phyloP scores from a whole-genome alignment of 148 eudicot genomes.

The Camellia lanceoleosa region DNA sequence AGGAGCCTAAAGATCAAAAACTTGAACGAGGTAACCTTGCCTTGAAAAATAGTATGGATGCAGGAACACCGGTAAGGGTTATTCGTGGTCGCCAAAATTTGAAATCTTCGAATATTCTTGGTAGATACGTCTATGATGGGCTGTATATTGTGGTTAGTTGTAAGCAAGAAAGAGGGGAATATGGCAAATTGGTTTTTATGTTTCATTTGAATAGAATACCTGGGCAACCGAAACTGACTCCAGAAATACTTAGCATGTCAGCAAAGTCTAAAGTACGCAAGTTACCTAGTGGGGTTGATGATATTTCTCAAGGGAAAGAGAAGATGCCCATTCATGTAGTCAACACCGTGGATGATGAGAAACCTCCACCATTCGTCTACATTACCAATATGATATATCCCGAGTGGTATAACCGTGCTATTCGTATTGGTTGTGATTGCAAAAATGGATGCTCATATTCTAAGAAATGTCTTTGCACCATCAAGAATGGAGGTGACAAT shows the following conservation, averaged over 20 bases:
- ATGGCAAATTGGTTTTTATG: constrained; percentile 42
- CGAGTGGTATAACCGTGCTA: neutral
- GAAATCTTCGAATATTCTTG: neutral
- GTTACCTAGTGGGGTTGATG: constrained; percentile 3
- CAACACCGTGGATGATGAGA: constrained; percentile 24
- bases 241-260: neutral
- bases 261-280: neutral
- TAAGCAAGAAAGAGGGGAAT: constrained; percentile 22
- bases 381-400: constrained; percentile 29
- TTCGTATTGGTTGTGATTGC: constrained; percentile 33
- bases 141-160: constrained; percentile 37
- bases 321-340: constrained; percentile 21
- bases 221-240: constrained; percentile 28
- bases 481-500: constrained; percentile 34
- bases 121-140: constrained; percentile 50
- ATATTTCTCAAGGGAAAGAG: constrained; percentile 38
- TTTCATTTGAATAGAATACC: constrained; percentile 35
- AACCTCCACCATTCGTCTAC: constrained; percentile 23
- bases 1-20: constrained; percentile 42
- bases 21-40: constrained; percentile 54
- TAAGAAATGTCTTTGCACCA: constrained; percentile 22
- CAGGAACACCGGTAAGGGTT: constrained; percentile 43
- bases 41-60: constrained; percentile 45
- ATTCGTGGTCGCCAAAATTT: constrained; percentile 27
- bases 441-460: constrained; percentile 28